A percentile compares a stretch with the other conserved stretches of the same genome.
phyloP scores from a whole-genome alignment of 2,329 filamentous ascomycete species.

The Curvularia hawaiiensis region DNA sequence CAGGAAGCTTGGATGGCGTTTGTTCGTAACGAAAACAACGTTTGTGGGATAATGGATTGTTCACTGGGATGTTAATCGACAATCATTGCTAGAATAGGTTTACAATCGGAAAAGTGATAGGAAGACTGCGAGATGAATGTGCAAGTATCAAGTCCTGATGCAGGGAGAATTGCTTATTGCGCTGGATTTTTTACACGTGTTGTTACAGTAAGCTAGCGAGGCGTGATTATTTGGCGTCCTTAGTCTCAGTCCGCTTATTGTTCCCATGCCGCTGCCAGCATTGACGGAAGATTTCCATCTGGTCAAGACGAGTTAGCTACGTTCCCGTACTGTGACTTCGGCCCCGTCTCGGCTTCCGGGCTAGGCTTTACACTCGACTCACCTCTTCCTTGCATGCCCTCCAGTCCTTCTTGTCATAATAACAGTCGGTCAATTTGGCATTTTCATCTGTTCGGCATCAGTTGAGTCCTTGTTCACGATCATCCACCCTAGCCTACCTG shows the following conservation, averaged over 20 bases:
- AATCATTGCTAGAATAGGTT: background rate
- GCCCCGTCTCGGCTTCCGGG: constrained; percentile 33
- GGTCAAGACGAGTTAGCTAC: background rate
- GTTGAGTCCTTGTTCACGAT: background rate
- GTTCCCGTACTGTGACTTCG: constrained; percentile 5
- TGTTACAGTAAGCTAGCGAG: background rate
- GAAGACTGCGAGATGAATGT: no score
- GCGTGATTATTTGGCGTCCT: constrained; percentile 60
- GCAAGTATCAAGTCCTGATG: background rate
- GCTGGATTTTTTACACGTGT: background rate
- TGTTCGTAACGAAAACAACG: background rate
- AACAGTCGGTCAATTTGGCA: constrained; percentile 89
- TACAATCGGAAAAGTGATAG: background rate
- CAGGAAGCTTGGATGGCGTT: background rate
- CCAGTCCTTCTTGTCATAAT: constrained; percentile 97
- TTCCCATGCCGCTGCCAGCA: constrained; percentile 95
- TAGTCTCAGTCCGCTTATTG: constrained; percentile 77
- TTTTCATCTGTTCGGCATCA: constrained; percentile 72
- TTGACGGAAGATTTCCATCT: constrained; percentile 89
- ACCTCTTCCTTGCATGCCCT: constrained; percentile 86
- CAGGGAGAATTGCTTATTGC: background rate
- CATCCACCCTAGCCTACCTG: constrained; percentile 63
- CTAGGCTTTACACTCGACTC: constrained; percentile 46
- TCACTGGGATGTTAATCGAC: background rate
- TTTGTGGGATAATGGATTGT: background rate